Evolutionary conservation across 176 grass and related monocot species (phyloP).

Genomic region (Olyra latifolia): DNA sequence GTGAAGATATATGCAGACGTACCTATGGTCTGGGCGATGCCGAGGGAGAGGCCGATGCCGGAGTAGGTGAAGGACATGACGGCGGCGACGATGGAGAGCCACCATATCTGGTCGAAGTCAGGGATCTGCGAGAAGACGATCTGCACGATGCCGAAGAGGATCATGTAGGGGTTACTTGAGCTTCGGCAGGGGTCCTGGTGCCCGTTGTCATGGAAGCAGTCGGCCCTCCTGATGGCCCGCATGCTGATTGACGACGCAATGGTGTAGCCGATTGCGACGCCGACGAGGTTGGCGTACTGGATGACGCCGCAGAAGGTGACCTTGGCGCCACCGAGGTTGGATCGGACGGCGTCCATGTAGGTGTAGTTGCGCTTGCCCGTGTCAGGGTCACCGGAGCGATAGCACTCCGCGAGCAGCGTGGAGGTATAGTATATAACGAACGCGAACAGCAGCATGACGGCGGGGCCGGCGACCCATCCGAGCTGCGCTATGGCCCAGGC

Average conservation of each 20-base stretch:
- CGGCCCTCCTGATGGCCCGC: conserved; percentile 31
- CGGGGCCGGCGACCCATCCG: conserved; percentile 78
- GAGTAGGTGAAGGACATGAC: conserved; percentile 59
- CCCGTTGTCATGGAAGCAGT: conserved; percentile 34
- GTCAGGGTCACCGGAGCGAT: conserved; percentile 67
- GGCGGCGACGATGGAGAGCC: conserved; percentile 47
- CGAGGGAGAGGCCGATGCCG: conserved; percentile 37
- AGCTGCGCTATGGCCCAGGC: conserved; percentile 96
- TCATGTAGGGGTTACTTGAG: conserved; percentile 55
- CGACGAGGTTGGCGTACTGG: conserved; percentile 56
- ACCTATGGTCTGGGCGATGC: conserved; percentile 38
- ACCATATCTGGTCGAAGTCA: conserved; percentile 46
- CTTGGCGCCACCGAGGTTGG: conserved; percentile 66
- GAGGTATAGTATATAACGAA: conserved; percentile 92
- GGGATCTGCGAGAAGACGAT: conserved; percentile 57
- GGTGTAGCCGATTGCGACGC: conserved; percentile 49
- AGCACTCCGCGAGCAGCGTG: conserved; percentile 78
- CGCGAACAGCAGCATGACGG: conserved; percentile 87
- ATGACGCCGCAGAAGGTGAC: conserved; percentile 41
- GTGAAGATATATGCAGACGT: not conserved
- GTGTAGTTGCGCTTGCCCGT: conserved; percentile 92
- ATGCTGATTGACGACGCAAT: conserved; percentile 53
- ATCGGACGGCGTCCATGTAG: conserved; percentile 85
- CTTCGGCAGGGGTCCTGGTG: conserved; percentile 34
- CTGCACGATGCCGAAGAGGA: conserved; percentile 48